phyloP scores from a whole-genome alignment of 164 flowering plant species.

The Vitis riparia region DNA sequence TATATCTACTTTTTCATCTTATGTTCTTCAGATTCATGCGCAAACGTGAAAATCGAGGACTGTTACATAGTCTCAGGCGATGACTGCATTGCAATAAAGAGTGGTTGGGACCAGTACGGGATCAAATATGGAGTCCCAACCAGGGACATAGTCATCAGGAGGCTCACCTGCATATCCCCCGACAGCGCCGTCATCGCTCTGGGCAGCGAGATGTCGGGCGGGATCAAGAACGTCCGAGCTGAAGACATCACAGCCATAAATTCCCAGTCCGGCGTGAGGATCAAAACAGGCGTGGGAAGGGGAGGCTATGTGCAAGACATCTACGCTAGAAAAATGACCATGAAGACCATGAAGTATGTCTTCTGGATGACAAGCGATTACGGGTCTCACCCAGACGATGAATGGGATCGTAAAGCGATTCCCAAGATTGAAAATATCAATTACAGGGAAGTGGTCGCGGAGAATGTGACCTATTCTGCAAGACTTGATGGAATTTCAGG shows the following conservation, averaged over 20 bases:
- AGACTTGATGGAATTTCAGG: conserved; percentile 50
- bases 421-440: conserved; percentile 53
- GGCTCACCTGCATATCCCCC: conserved; percentile 82
- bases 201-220: conserved; percentile 94
- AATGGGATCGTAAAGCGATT: conserved; percentile 59
- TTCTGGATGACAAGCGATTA: conserved; percentile 79
- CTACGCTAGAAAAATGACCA: conserved; percentile 35
- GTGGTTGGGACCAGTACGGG: conserved; percentile 80
- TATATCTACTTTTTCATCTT: background rate
- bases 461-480: conserved; percentile 60
- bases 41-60: conserved; percentile 62
- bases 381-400: conserved; percentile 46
- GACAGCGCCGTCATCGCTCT: conserved; percentile 72
- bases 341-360: conserved; percentile 75
- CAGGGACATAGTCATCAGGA: conserved; percentile 44
- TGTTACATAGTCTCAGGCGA: conserved; percentile 75
- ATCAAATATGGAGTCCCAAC: conserved; percentile 65
- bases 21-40: conserved; percentile 54
- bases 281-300: conserved; percentile 69
- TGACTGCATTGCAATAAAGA: conserved; percentile 79
- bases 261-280: conserved; percentile 62
- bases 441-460: conserved; percentile 51
- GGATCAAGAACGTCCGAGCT: conserved; percentile 63
- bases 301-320: conserved; percentile 74
- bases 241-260: conserved; percentile 59